Base-by-base conservation (phyloP, 2,329 filamentous ascomycete genomes). In the Simplicillium aogashimaense region DNA sequence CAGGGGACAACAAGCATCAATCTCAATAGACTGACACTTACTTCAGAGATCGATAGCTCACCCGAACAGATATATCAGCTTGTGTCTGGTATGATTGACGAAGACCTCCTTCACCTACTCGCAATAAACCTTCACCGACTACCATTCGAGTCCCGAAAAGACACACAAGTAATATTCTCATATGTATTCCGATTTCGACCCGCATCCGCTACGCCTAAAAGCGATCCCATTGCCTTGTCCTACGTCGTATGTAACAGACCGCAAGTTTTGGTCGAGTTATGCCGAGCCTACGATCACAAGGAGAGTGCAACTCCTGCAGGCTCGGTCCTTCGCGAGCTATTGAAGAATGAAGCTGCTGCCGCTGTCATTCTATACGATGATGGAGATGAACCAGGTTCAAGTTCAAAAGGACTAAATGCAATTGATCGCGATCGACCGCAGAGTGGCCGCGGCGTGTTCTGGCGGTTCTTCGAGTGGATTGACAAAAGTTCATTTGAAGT, bases 381-480 rank as follows among this genome's bases (percentile, higher is more conserved):
- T 58, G 86, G 85, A 5, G 75, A 76, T 33, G 75, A 80, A 45
- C 67, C 71, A 17, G 79, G 82, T 25, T 86, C 83, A 41, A 81
- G 77, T 50, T 76, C 77, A n/a, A 79, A 87, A 47, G 84, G 87
- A 33, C 70, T 94, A 31, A 79, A 74, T 38, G 81, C 78, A 16
- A 85, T 95, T 46, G 84, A 92, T 53, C 78, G 83, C 36, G 82
- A 86, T 44, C 65, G 78, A 32, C 78, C 76, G 29, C 84, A 92
- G 52, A 83, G 76, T 36, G 89, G 89, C 11, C 74, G 79, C 35
- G 90, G 90, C 3, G 79, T 95, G 2, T 95, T 98, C 59, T 98
- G 92, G 92, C 82, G 78, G 36, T 97, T 97, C 64, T 97, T 98
- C 56, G 79, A 84, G 45, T 98, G 90, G 87, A 94, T 98, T 53